Evolutionary conservation across 768 basidiomycete genomes (phyloP).

Genomic region (Jaapia argillacea): DNA sequence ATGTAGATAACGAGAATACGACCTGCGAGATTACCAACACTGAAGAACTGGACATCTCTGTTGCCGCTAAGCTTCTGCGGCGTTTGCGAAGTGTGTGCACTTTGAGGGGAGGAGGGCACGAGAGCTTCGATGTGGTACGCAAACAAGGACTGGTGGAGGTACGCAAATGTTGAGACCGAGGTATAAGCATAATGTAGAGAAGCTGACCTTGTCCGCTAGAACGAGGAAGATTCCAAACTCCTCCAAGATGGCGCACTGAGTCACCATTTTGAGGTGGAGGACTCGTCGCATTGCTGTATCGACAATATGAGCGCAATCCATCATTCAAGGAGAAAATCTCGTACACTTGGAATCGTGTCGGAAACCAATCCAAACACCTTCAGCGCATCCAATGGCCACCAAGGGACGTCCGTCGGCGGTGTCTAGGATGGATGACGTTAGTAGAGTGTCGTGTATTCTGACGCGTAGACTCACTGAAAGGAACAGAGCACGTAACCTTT

Average conservation of each 20-base stretch:
- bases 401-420: constrained; percentile 79
- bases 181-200: neutral
- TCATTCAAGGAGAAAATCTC: constrained; percentile 14
- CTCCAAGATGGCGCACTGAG: constrained; percentile 92
- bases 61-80: constrained; percentile 88
- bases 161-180: neutral
- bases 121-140: constrained; percentile 96
- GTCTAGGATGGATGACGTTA: constrained; percentile 28
- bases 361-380: constrained; percentile 95
- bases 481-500: constrained; percentile 91
- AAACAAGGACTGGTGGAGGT: constrained; percentile 53
- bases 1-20: constrained; percentile 91
- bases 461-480: constrained; percentile 53
- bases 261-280: constrained; percentile 86
- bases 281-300: constrained; percentile 80
- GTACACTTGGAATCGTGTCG: constrained; percentile 79
- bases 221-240: constrained; percentile 97
- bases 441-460: constrained; percentile 6
- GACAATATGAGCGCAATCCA: constrained; percentile 1
- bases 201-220: constrained; percentile 73
- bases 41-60: constrained; percentile 94
- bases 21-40: constrained; percentile 78
- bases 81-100: constrained; percentile 57
- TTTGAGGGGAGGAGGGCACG: constrained; percentile 76
- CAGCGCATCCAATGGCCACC: constrained; percentile 89